Base-by-base conservation (phyloP, 1,139 yeast species). In the Saccharomyces uvarum region DNA sequence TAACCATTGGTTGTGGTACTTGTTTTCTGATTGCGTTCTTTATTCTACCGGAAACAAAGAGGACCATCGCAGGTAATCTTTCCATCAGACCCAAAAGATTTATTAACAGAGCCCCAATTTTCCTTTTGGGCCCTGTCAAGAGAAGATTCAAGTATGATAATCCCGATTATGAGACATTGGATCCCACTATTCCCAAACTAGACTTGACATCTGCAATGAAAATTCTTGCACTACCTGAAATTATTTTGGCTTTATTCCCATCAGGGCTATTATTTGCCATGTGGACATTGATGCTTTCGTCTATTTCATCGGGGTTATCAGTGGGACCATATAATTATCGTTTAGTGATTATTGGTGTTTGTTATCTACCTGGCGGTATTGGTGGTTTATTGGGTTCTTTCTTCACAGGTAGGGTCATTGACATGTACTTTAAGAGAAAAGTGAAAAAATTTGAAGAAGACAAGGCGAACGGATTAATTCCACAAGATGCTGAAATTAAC, bases 241-340 rank as follows among this genome's bases (percentile, higher is more conserved):
- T 73, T 60, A 56, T 67, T 54, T 50, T 78, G 13, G 61, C 76
- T 3, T 58, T 79, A 27, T 61, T 84, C 11, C 88, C 91, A 0
- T 79, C 80, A 2, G 82, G 88, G 0, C 61, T 87, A n/a, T 79
- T 80, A 55, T 86, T 83, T 65, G 77, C 90, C 0, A 71, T 81
- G 16, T 88, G 93, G 93, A 82, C 84, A 13, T 76, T 85, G 72
- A 73, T 81, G 53, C 74, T 85, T 51, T 84, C 95, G 0, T 77
- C 89, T 0, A 71, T 85, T 53, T 79, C 91, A 0, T 76, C 85
- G 0, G 70, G 79, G 19, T 69, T 88, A 19, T 67, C 79, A 3
- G 62, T 67, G 1, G 60, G 70, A 2, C 70, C 70, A 16, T 86
- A 86, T 59, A 74, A 75, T 9, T 84, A 80, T 59, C 62, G 75